Evolutionary conservation across 2,329 filamentous ascomycete genomes (phyloP).

Genomic region (Diaporthe caulivora): DNA sequence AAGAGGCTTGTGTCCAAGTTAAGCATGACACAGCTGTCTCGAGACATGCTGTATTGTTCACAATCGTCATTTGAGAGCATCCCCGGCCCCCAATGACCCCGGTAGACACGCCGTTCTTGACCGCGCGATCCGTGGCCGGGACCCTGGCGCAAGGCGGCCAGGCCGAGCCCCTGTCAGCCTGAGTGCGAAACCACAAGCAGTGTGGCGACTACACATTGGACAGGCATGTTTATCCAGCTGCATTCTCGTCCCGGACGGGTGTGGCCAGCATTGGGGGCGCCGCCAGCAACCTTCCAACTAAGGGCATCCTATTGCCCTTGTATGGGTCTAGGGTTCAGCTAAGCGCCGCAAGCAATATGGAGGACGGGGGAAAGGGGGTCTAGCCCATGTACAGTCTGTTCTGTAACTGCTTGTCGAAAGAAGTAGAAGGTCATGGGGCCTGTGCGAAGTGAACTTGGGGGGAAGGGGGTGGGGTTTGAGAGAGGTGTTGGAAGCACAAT

Average conservation of each 20-base stretch:
- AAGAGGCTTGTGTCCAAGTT: background rate
- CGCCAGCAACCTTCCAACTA: background rate
- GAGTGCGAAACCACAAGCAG: background rate
- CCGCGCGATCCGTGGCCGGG: background rate
- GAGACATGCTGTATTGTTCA: background rate
- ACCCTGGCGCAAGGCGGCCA: background rate
- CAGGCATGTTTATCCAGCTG: slow-evolving; percentile 1
- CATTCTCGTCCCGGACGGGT: slow-evolving; percentile 4
- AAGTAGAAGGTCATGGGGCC: background rate
- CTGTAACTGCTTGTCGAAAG: background rate
- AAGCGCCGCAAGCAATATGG: slow-evolving; percentile 8
- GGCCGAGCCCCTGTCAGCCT: background rate
- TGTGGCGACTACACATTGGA: background rate
- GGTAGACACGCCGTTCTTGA: background rate
- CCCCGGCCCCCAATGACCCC: slow-evolving; percentile 8
- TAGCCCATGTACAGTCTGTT: background rate
- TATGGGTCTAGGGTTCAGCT: slow-evolving; percentile 23
- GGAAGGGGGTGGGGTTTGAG: background rate
- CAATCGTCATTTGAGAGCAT: background rate
- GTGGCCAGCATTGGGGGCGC: slow-evolving; percentile 23
- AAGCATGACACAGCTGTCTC: background rate
- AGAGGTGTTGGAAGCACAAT: background rate
- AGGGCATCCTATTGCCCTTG: background rate
- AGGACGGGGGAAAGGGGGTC: background rate
- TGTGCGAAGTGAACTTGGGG: background rate